Percentiles rank a stretch among this genome's conserved stretches.
phyloP scores from a whole-genome alignment of 495 filamentous ascomycete genomes.

The Hyaloscypha variabilis region DNA sequence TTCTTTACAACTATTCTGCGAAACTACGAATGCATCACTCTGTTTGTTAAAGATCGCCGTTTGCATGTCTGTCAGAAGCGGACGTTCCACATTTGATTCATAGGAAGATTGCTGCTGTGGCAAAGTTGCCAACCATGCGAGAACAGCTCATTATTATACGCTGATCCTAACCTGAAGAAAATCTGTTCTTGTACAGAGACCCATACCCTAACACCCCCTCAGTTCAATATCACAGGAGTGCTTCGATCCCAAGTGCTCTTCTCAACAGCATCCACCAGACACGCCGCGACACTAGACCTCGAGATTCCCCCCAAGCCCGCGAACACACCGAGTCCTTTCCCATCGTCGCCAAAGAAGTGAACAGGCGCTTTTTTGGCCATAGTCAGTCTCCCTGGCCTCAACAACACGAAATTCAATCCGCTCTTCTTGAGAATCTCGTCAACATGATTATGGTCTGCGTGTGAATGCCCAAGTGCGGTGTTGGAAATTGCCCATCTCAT shows the following conservation, averaged over 20 bases:
- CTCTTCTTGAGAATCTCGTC: constrained; percentile 34
- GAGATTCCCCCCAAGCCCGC: constrained; percentile 35
- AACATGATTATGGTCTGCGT: constrained; percentile 40
- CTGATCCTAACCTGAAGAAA: no score
- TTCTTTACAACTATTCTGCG: background rate
- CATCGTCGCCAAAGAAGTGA: constrained; percentile 38
- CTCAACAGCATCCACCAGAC: constrained; percentile 45
- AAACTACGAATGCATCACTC: background rate
- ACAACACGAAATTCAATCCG: constrained; percentile 37
- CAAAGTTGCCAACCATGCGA: background rate
- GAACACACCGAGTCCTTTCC: constrained; percentile 37
- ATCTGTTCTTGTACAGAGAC: constrained; percentile 26
- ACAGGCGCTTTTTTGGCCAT: constrained; percentile 36
- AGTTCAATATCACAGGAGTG: constrained; percentile 44
- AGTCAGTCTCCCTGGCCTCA: constrained; percentile 40
- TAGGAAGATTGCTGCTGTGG: background rate
- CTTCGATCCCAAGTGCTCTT: constrained; percentile 38
- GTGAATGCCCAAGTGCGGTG: constrained; percentile 36
- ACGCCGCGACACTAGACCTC: constrained; percentile 44
- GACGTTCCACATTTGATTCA: background rate
- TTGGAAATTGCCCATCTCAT: constrained; percentile 38
- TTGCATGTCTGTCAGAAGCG: background rate
- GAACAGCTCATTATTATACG: background rate
- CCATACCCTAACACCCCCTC: constrained; percentile 27
- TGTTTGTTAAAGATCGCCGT: background rate